Percentiles rank a stretch among this genome's conserved stretches.
Evolutionary conservation across 2,329 filamentous ascomycete species (phyloP).

Genomic region (Chaetomiaceae sp.): DNA sequence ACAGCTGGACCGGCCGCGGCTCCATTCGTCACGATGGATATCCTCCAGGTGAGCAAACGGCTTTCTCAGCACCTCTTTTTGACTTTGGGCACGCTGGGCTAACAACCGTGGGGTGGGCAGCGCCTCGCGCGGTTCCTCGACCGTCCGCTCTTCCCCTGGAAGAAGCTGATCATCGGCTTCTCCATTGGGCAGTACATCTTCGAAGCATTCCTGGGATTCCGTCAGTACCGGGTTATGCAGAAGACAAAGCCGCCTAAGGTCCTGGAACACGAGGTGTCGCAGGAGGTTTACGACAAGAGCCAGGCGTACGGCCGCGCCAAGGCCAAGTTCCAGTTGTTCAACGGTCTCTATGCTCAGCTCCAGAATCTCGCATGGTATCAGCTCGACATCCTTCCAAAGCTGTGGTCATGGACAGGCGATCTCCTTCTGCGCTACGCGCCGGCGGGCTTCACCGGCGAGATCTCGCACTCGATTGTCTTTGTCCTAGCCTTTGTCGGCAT

Average conservation of each 20-base stretch:
- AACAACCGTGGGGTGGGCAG: constrained; percentile 34
- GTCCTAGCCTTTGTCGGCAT: constrained; percentile 80
- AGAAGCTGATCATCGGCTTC: constrained; percentile 91
- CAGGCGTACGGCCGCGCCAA: constrained; percentile 96
- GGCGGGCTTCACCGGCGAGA: constrained; percentile 77
- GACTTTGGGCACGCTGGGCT: constrained; percentile 20
- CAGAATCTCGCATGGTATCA: constrained; percentile 88
- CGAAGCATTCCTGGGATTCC: constrained; percentile 80
- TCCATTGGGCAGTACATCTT: constrained; percentile 85
- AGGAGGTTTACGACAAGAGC: constrained; percentile 89
- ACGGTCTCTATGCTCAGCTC: constrained; percentile 74
- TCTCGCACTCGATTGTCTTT: constrained; percentile 88
- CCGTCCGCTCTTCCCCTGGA: constrained; percentile 92
- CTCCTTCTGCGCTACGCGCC: constrained; percentile 71
- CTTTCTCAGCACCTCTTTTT: neutral
- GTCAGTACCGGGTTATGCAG: constrained; percentile 84
- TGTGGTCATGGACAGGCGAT: constrained; percentile 77
- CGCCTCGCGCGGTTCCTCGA: constrained; percentile 81
- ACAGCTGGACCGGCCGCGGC: constrained; percentile 16
- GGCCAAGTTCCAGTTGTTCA: constrained; percentile 79
- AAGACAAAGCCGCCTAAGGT: constrained; percentile 77
- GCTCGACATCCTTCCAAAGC: constrained; percentile 80
- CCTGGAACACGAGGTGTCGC: constrained; percentile 78
- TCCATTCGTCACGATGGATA: constrained; percentile 35
- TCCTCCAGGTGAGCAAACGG: constrained; percentile 41